These are phyloP conservation scores for Lichina pygmaea DNA, from an alignment of 495 filamentous ascomycete genomes.

Conservation along the genomic window DNA sequence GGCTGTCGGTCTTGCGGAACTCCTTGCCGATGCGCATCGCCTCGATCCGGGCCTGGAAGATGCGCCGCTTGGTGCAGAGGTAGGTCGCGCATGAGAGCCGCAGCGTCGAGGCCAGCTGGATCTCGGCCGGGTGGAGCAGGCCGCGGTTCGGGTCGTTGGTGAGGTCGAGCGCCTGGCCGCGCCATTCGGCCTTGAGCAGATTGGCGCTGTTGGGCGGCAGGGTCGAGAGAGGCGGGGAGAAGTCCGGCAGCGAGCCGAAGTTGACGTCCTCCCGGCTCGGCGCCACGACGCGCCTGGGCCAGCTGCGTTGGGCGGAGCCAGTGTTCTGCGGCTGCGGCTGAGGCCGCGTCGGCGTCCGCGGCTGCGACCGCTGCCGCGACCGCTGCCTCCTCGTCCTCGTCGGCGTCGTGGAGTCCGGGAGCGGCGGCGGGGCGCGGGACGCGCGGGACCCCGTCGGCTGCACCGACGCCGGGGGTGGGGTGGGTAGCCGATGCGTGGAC, in stretches of 20 bases:
- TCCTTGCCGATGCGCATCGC: conserved; percentile 47
- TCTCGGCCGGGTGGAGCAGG: conserved; percentile 55
- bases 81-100: conserved; percentile 78
- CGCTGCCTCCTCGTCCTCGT: conserved; percentile 6
- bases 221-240: conserved; percentile 41
- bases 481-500: conserved; percentile 1
- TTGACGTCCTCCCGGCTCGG: conserved; percentile 65
- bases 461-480: conserved; percentile 1
- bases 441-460: background rate
- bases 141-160: conserved; percentile 49
- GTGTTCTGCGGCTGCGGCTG: conserved; percentile 3
- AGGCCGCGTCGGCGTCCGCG: background rate
- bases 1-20: conserved; percentile 92
- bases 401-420: conserved; percentile 14
- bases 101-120: conserved; percentile 51
- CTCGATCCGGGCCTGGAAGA: conserved; percentile 55
- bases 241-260: conserved; percentile 53
- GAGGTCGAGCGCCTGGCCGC: conserved; percentile 55
- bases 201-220: conserved; percentile 36
- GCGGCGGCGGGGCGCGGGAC: background rate
- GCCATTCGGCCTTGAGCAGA: conserved; percentile 65
- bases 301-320: conserved; percentile 15
- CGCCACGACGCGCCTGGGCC: conserved; percentile 15
- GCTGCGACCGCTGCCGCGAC: too few relatives aligned
- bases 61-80: conserved; percentile 79